Evolutionary conservation across 1,284 basidiomycete genomes (phyloP).

Genomic region (Meripilus lineatus): DNA sequence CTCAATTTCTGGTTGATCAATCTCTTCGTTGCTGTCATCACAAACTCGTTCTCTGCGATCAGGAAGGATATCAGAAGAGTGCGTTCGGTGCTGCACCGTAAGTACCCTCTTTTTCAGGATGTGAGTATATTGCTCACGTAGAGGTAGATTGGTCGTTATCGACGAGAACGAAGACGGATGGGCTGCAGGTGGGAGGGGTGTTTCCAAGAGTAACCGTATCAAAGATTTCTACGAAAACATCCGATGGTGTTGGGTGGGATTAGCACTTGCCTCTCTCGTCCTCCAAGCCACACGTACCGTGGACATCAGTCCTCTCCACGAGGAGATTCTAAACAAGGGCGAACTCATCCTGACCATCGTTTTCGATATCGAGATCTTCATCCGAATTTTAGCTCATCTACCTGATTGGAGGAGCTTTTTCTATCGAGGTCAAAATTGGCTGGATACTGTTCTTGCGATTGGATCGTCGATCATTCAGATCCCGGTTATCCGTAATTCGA

Average conservation of each 20-base stretch:
- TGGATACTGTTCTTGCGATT: slow-evolving; percentile 83
- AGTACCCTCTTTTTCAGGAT: slow-evolving; percentile 14
- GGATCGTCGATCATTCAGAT: slow-evolving; percentile 83
- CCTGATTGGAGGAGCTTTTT: slow-evolving; percentile 87
- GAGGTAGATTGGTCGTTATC: slow-evolving; percentile 45
- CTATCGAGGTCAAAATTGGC: slow-evolving; percentile 60
- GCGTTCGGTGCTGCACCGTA: slow-evolving; percentile 86
- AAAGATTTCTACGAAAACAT: slow-evolving; percentile 59
- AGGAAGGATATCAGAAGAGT: slow-evolving; percentile 86
- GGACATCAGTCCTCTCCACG: slow-evolving; percentile 42
- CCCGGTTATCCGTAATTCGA: slow-evolving; percentile 65
- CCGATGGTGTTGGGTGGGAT: slow-evolving; percentile 72
- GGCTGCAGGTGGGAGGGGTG: slow-evolving; percentile 42
- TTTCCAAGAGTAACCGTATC: slow-evolving; percentile 40
- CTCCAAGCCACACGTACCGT: slow-evolving; percentile 77
- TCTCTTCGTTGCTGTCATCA: slow-evolving; percentile 94
- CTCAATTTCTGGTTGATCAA: slow-evolving; percentile 96
- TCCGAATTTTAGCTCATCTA: slow-evolving; percentile 69
- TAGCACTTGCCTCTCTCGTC: slow-evolving; percentile 69
- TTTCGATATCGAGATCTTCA: slow-evolving; percentile 86
- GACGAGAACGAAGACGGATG: slow-evolving; percentile 59
- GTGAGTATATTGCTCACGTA: not conserved
- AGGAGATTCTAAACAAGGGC: slow-evolving; percentile 52
- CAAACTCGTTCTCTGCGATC: slow-evolving; percentile 91
- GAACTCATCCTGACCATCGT: slow-evolving; percentile 81